phyloP scores from a whole-genome alignment of 371 early-diverging fungal species.

The Rhizopus sp. region DNA sequence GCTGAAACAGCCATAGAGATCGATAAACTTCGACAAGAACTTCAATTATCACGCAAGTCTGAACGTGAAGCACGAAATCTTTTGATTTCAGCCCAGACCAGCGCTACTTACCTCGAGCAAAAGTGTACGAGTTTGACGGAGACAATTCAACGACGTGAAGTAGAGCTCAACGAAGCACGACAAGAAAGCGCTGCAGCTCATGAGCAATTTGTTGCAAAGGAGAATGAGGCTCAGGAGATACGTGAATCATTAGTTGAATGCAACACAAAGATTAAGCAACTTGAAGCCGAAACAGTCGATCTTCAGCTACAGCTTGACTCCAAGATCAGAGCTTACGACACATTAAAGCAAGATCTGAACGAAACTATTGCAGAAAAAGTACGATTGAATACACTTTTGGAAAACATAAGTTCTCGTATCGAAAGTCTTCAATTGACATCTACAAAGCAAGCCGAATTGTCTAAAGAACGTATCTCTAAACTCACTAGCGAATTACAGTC shows the following conservation, averaged over 20 bases:
- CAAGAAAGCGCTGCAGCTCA: background rate
- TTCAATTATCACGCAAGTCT: conserved; percentile 3
- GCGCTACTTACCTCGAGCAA: background rate
- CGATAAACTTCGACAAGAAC: conserved; percentile 6
- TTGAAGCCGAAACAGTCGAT: background rate
- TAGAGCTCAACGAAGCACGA: conserved; percentile 1
- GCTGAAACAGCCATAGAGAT: conserved; percentile 4
- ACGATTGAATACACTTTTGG: conserved; percentile 8
- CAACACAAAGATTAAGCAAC: background rate
- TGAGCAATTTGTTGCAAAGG: conserved; percentile 1
- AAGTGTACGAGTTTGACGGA: background rate
- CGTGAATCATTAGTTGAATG: background rate
- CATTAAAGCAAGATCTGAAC: background rate
- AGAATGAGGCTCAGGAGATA: conserved; percentile 1
- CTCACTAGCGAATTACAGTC: conserved; percentile 15
- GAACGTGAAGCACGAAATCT: background rate
- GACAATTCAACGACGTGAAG: background rate
- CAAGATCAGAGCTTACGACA: conserved; percentile 3
- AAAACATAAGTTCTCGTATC: conserved; percentile 13
- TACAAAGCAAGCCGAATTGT: background rate
- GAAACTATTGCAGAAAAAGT: conserved; percentile 3
- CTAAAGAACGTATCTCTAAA: conserved; percentile 3
- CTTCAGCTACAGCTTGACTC: background rate
- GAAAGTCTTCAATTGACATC: background rate
- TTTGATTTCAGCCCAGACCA: background rate